phyloP scores from a whole-genome alignment of 208 protist species.

The Vickermania ingenoplastis region DNA sequence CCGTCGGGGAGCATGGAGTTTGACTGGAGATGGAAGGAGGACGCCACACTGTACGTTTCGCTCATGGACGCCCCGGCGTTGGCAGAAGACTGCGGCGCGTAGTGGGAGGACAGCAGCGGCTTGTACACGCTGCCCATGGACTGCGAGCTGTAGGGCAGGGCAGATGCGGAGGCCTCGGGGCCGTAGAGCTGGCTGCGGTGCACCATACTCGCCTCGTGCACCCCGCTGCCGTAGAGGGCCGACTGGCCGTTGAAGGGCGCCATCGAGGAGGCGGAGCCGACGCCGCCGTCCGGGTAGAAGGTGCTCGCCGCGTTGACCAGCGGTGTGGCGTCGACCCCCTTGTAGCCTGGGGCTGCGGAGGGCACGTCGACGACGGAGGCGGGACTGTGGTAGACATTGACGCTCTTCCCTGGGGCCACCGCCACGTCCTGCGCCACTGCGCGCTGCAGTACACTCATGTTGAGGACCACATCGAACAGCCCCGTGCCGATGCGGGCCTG shows the following conservation, averaged over 20 bases:
- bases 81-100: constrained; percentile 7
- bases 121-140: constrained; percentile 11
- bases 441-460: constrained; percentile 84
- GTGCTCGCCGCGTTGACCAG: constrained; percentile 61
- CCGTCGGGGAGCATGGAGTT: constrained; percentile 14
- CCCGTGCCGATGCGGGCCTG: constrained; percentile 95
- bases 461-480: constrained; percentile 93
- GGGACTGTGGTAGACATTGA: constrained; percentile 73
- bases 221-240: constrained; percentile 32
- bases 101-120: constrained; percentile 9
- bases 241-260: constrained; percentile 20
- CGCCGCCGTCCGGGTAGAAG: constrained; percentile 19
- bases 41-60: constrained; percentile 39
- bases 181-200: constrained; percentile 44
- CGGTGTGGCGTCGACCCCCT: constrained; percentile 45
- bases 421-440: constrained; percentile 77
- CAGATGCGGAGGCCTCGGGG: not conserved
- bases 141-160: constrained; percentile 22
- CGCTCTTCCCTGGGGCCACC: constrained; percentile 53
- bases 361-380: constrained; percentile 39
- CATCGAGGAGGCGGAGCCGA: constrained; percentile 13
- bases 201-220: constrained; percentile 52
- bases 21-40: constrained; percentile 73
- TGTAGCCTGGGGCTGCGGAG: constrained; percentile 19
- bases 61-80: constrained; percentile 3